phyloP scores from a whole-genome alignment of 2,329 filamentous ascomycete genomes.

The Setomelanomma holmii region DNA sequence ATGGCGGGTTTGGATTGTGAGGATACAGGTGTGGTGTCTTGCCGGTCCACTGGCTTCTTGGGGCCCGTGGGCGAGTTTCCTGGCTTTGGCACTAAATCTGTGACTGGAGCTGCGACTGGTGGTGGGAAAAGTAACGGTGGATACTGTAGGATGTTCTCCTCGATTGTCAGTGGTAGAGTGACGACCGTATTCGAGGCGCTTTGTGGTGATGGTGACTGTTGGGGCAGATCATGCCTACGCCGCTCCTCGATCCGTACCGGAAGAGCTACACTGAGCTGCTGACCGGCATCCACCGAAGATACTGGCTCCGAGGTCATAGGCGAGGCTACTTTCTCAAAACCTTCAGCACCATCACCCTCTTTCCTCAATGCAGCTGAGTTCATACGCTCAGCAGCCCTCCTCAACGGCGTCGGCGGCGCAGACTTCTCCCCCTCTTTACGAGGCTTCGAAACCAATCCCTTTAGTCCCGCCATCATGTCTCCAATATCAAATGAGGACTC shows the following conservation, averaged over 20 bases:
- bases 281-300: too few relatives aligned
- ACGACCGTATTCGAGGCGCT: too few relatives aligned
- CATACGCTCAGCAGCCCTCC: background rate
- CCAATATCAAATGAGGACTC: background rate
- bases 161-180: background rate
- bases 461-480: background rate
- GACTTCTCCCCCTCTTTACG: background rate
- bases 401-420: conserved; percentile 2
- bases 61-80: background rate
- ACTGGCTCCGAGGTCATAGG: too few relatives aligned
- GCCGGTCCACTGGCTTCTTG: background rate
- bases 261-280: too few relatives aligned
- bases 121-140: background rate
- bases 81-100: background rate
- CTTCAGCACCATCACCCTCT: background rate
- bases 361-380: background rate
- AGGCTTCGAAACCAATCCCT: background rate
- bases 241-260: too few relatives aligned
- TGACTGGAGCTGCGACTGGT: background rate
- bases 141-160: background rate
- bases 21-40: background rate
- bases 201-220: too few relatives aligned
- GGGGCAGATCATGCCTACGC: too few relatives aligned
- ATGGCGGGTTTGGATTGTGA: background rate
- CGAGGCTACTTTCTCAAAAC: too few relatives aligned